phyloP scores from a whole-genome alignment of 2,329 filamentous ascomycete species.

The Lachnellula subtilissima region DNA sequence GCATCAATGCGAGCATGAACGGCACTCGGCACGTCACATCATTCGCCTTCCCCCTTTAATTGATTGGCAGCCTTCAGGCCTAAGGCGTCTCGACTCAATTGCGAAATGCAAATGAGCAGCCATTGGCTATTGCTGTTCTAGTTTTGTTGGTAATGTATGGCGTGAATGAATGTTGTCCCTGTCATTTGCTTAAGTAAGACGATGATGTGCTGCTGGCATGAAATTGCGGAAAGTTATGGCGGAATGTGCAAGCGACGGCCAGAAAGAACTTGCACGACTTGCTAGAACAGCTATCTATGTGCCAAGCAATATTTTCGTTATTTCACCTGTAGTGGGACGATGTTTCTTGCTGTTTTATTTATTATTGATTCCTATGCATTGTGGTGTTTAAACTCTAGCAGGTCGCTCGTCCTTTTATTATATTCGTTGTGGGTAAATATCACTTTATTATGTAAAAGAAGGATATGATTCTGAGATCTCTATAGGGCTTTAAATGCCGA shows the following conservation, averaged over 20 bases:
- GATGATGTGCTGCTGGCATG: conserved; percentile 1
- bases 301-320: too few relatives aligned
- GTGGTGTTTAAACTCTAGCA: too few relatives aligned
- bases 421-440: too few relatives aligned
- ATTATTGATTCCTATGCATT: too few relatives aligned
- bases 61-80: not conserved
- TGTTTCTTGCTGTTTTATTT: too few relatives aligned
- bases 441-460: too few relatives aligned
- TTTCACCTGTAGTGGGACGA: too few relatives aligned
- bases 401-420: too few relatives aligned
- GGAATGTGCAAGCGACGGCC: not conserved
- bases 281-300: too few relatives aligned
- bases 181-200: not conserved
- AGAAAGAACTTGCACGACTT: too few relatives aligned
- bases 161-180: not conserved
- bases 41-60: not conserved
- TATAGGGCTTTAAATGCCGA: too few relatives aligned
- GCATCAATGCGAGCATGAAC: not conserved
- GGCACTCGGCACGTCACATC: not conserved
- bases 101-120: not conserved
- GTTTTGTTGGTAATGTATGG: not conserved
- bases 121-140: not conserved
- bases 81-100: not conserved
- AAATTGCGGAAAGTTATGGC: not conserved
- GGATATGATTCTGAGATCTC: too few relatives aligned